Percentiles rank a stretch among this genome's conserved stretches.
Conservation (phyloP, 352 stramenopile genomes). For the Phytophthora citricola region DNA sequence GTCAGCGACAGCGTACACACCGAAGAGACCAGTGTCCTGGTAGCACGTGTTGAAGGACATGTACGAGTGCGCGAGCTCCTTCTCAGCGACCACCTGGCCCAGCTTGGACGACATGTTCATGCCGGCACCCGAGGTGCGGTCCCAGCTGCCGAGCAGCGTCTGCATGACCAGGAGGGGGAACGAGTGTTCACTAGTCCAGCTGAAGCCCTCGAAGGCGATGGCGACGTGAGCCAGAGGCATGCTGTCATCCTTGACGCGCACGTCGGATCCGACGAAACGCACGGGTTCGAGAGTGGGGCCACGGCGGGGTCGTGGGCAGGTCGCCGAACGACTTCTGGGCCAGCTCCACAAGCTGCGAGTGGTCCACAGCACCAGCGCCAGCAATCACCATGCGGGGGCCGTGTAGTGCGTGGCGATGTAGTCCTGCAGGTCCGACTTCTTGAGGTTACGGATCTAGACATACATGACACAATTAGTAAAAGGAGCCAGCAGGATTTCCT, state of each 20-base stretch:
- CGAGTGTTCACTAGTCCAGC: constrained; percentile 98
- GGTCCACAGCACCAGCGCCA: constrained; percentile 97
- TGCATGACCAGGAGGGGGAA: constrained; percentile 99
- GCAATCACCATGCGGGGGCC: constrained; percentile 98
- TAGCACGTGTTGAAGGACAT: constrained; percentile 99
- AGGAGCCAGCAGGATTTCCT: background rate
- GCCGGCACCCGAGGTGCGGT: constrained; percentile 92
- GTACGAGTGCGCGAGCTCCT: constrained; percentile 97
- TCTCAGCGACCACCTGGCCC: constrained; percentile 96
- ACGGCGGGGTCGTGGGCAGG: constrained; percentile 84
- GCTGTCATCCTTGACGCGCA: constrained; percentile 92
- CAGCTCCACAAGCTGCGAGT: constrained; percentile 97
- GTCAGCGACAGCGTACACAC: constrained; percentile 96
- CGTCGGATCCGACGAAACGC: constrained; percentile 90
- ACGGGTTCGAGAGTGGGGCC: constrained; percentile 76
- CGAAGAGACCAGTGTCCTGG: constrained; percentile 99
- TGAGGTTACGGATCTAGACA: constrained; percentile 90
- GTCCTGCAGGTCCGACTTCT: constrained; percentile 93
- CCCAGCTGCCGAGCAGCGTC: constrained; percentile 93
- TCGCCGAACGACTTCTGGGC: constrained; percentile 97
- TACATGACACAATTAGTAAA: constrained; percentile 12
- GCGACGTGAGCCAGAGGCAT: constrained; percentile 94
- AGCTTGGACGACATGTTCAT: constrained; percentile 97
- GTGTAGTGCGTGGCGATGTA: constrained; percentile 99
- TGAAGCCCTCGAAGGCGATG: constrained; percentile 98